Base-by-base conservation (phyloP, 176 grass and related monocot species). In the Areca catechu region DNA sequence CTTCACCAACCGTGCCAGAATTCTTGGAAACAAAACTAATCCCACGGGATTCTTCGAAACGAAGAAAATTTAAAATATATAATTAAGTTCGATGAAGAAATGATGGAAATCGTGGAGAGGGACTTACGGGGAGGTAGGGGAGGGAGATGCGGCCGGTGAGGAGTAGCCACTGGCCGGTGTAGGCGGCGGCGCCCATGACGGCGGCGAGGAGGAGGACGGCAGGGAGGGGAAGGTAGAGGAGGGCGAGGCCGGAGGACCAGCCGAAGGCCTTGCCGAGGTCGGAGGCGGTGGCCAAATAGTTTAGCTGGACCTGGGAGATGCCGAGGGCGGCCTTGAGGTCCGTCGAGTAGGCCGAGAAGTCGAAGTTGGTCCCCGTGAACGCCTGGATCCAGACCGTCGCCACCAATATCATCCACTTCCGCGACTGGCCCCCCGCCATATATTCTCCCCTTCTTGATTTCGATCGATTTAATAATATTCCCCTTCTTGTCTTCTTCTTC, bases 301-400 rank as follows among this genome's bases (percentile, higher is more conserved):
- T 88, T 68, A 97, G 86, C 43, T 89, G 66, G 68, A 82, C 77
- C 80, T 97, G 86, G 0, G 92, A 97, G 0, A 97, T 67, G 0
- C 74, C 80, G 50, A 97, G 52, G 10, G 80, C 54, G 0, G 77
- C 73, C 18, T 97, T 97, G 0, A 97, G 54, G 20, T 78, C 80
- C 37, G 86, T 87, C 50, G 92, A 97, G 77, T 97, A 97, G 9
- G 86, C 92, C 53, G 92, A 82, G 80, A 97, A 97, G 72, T 97
- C 92, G 50, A 97, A 90, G 77, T 97, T 97, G 49, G 92, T 97
- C 4, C 92, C 92, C 17, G 86, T 97, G 65, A 97, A 56, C 25
- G 92, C 83, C 75, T 97, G 92, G 55, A 91, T 84, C 92, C 92
- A 97, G 49, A 88, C 65, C 64, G 83, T 82, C 57, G 80, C 72